Base-by-base conservation (phyloP, 768 basidiomycete genomes). In the Nidularia sp. region DNA sequence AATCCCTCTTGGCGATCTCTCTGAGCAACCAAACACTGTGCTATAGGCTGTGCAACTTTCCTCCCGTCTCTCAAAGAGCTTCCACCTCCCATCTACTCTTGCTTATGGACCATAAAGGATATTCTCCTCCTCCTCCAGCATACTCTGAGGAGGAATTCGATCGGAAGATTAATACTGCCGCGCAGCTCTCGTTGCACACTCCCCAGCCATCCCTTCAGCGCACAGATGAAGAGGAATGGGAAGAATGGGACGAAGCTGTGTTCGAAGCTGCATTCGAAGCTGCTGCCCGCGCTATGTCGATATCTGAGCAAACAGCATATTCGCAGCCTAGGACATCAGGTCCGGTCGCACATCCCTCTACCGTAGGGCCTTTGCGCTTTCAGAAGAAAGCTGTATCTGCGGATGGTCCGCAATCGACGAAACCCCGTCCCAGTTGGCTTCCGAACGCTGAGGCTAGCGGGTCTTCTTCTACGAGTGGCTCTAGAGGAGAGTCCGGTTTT, bases 131-230 rank as follows among this genome's bases (percentile, higher is more conserved):
- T 51, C 77, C 77, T 22, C 77, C 76, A 25, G 71, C 76, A 5
- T 78, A 78, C 58, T 68, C 68, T 47, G 75, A 76, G 49, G 71
- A 74, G 57, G 75, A 76, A 55, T 80, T 77, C 45, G 81, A 86
- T 62, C 76, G 69, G 46, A 86, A 84, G 65, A 67, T 77, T 41
- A 61, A 72, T 2, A 65, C 67, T 46, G 75, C 74, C 7, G 52
- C 77, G 15, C 60, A 74, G 32, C 58, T 69, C 46, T 83, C 79
- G 25, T 54, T 71, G n/a, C 47, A 53, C 15, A 59, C 64, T 15
- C 56, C 67, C 6, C 64, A 67, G 45, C 58, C 61, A 33, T 55
- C 50, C 53, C 31, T 52, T n/a, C 36, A 35, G 47, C 36, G 54
- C 6, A 25, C 43, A 9, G 70, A 70, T 32, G 70, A 73, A 44